phyloP scores from a whole-genome alignment of 331 rosid genomes.

The Pyrus hybrid region DNA sequence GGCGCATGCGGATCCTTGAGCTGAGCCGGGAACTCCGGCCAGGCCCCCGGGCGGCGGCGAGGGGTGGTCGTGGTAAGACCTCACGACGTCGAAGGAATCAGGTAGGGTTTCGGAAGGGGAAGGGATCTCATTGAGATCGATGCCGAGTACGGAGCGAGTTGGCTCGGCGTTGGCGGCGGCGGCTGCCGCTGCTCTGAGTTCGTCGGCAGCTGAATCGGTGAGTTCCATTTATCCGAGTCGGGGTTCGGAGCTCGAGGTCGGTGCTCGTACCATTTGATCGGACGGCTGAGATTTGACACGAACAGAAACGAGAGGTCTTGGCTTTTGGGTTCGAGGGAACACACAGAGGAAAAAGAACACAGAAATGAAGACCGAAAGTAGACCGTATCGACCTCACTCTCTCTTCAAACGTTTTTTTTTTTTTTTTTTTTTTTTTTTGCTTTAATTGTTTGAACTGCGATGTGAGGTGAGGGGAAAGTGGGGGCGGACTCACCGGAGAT shows the following conservation, averaged over 20 bases:
- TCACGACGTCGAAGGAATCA: slow-evolving; percentile 74
- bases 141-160: slow-evolving; percentile 51
- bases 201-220: slow-evolving; percentile 57
- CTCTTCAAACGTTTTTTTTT: no score
- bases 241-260: slow-evolving; percentile 24
- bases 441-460: not conserved
- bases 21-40: slow-evolving; percentile 42
- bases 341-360: slow-evolving; percentile 21
- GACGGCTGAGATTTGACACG: slow-evolving; percentile 31
- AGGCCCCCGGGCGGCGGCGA: slow-evolving; percentile 71
- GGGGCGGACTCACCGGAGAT: not conserved
- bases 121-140: slow-evolving; percentile 99
- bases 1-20: slow-evolving; percentile 30
- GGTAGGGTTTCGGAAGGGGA: slow-evolving; percentile 78
- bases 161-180: slow-evolving; percentile 26
- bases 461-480: not conserved
- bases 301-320: slow-evolving; percentile 1
- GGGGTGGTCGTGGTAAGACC: slow-evolving; percentile 72
- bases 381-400: slow-evolving; percentile 40
- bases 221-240: slow-evolving; percentile 78
- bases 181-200: slow-evolving; percentile 28
- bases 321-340: not conserved
- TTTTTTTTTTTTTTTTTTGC: not conserved
- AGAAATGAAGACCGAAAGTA: slow-evolving; percentile 37
- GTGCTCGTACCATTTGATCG: slow-evolving; percentile 66